A percentile compares a stretch with the other conserved stretches of the same genome.
Evolutionary conservation across 331 rosid species (phyloP).

Genomic region (Erythrophleum ivorense): DNA sequence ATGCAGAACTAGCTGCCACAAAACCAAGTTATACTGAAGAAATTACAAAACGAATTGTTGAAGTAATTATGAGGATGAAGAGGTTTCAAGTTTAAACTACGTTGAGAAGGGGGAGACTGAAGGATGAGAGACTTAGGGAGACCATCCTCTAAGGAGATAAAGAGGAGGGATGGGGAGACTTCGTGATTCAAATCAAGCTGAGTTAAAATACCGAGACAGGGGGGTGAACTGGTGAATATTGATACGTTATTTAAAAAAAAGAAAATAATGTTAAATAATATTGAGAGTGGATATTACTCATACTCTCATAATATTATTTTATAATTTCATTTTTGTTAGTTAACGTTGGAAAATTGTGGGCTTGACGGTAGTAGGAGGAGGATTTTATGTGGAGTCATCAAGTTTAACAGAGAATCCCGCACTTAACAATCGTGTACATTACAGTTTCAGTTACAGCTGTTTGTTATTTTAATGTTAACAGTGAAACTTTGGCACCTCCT

Average conservation of each 20-base stretch:
- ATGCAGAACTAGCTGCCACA: background rate
- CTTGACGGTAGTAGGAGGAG: background rate
- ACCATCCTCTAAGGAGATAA: constrained; percentile 29
- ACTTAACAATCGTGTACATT: background rate
- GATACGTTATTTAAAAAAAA: constrained; percentile 30
- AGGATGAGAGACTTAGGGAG: background rate
- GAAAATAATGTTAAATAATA: background rate
- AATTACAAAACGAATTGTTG: background rate
- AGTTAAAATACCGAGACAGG: constrained; percentile 61
- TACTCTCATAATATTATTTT: background rate
- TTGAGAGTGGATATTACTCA: background rate
- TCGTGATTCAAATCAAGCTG: constrained; percentile 70
- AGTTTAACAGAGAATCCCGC: background rate
- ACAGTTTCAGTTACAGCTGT: constrained; percentile 3
- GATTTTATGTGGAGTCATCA: background rate
- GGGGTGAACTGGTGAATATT: constrained; percentile 28
- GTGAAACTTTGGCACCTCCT: background rate
- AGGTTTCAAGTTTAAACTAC: constrained; percentile 49
- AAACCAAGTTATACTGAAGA: background rate
- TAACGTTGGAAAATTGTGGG: background rate
- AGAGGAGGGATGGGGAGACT: constrained; percentile 53
- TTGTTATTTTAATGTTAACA: background rate
- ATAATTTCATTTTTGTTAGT: background rate
- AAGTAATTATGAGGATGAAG: constrained; percentile 35
- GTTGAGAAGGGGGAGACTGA: constrained; percentile 17